Conservation (phyloP, 495 filamentous ascomycete genomes). For the Hypoxylon lienhwacheense region DNA sequence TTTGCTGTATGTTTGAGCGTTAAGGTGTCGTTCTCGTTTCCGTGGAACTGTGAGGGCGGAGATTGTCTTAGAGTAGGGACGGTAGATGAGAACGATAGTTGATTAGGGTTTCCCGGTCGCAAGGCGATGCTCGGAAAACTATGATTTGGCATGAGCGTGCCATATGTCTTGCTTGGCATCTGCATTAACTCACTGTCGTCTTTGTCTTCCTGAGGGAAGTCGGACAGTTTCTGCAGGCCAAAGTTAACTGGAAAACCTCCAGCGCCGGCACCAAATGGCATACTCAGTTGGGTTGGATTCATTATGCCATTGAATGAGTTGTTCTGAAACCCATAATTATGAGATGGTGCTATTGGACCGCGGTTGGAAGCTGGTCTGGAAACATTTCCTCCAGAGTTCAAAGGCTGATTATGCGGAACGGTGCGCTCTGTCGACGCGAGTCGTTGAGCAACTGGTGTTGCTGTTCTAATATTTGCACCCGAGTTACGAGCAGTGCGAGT, state of each 20-base stretch:
- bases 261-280: conserved; percentile 11
- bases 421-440: background rate
- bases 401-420: background rate
- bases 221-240: conserved; percentile 20
- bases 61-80: conserved; percentile 18
- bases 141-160: conserved; percentile 19
- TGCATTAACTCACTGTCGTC: conserved; percentile 35
- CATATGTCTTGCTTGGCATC: background rate
- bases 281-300: conserved; percentile 29
- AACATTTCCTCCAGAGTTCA: conserved; percentile 10
- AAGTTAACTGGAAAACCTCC: conserved; percentile 27
- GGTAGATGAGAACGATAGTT: conserved; percentile 31
- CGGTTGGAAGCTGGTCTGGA: conserved; percentile 19
- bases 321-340: conserved; percentile 32
- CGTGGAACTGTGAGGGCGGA: conserved; percentile 13
- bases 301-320: background rate
- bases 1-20: conserved; percentile 19
- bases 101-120: conserved; percentile 38
- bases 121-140: conserved; percentile 35
- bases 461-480: conserved; percentile 8
- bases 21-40: conserved; percentile 32
- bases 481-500: conserved; percentile 12
- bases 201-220: conserved; percentile 13
- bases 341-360: conserved; percentile 18
- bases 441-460: conserved; percentile 5